Percentiles rank a stretch among this genome's conserved stretches.
Conservation (phyloP, 768 basidiomycete genomes). For the Rhizopogon vinicolor region DNA sequence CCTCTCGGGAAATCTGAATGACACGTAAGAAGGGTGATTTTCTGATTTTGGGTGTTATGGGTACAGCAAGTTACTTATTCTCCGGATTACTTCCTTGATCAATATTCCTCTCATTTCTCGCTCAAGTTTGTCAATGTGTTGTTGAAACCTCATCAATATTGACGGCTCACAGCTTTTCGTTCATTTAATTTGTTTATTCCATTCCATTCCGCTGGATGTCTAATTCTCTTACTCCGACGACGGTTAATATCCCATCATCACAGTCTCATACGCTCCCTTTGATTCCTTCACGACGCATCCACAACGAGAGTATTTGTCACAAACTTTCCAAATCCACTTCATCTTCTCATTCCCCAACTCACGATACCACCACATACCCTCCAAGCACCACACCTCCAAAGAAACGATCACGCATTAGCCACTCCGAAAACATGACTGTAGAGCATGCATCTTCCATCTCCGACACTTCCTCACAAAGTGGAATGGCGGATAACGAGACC, state of each 20-base stretch:
- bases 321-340: not conserved
- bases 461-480: slow-evolving; percentile 47
- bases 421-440: slow-evolving; percentile 15
- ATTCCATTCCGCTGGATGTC: slow-evolving; percentile 18
- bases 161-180: slow-evolving; percentile 7
- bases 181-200: slow-evolving; percentile 23
- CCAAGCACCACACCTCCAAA: slow-evolving; percentile 4
- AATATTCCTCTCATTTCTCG: not conserved
- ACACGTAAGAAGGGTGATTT: slow-evolving; percentile 1
- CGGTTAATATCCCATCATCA: slow-evolving; percentile 19
- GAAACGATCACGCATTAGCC: slow-evolving; percentile 15
- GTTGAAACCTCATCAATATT: slow-evolving; percentile 7
- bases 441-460: slow-evolving; percentile 23
- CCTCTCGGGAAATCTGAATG: not conserved
- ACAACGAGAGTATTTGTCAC: slow-evolving; percentile 12
- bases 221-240: slow-evolving; percentile 11
- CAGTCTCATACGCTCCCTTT: slow-evolving; percentile 8
- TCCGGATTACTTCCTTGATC: not conserved
- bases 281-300: slow-evolving; percentile 15
- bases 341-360: not conserved
- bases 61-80: not conserved
- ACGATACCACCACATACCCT: not conserved
- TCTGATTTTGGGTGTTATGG: not conserved
- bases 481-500: slow-evolving; percentile 57
- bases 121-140: slow-evolving; percentile 11